Base-by-base conservation (phyloP, 2,329 filamentous ascomycete genomes). In the Ceratocystis eucalypticola region DNA sequence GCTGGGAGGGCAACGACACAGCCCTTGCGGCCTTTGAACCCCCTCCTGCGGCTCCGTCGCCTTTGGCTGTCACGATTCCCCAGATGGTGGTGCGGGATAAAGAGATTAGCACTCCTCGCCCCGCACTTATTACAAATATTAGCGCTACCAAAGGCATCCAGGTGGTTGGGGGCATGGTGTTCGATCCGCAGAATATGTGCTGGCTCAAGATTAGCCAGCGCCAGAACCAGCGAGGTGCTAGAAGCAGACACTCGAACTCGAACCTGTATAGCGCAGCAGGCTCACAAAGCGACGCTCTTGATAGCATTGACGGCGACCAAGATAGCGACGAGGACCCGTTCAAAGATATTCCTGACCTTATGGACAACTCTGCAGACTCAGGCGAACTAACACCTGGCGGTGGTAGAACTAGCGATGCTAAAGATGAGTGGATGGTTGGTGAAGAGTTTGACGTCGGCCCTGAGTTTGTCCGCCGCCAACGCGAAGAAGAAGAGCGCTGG, bases 401-500 rank as follows among this genome's bases (percentile, higher is more conserved):
- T 28, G 61, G 67, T 20, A 50, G 67, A 10, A n/a, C 61, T 5
- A 85, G 82, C 71, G 84, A 87, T 65, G 75, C 85, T 69, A 84
- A 85, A 67, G 88, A 91, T 71, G 88, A 92, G 72, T 93, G 89
- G 82, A 84, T 90, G 62, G 89, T 96, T 12, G 91, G 91, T 64
- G 94, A 99, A 76, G 94, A 99, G 74, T 99, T 99, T 72, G 94
- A 99, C 73, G 91, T 99, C 66, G 94, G 94, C 0, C 94, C 93
- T 2, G 91, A 95, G 74, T 99, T 97, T 73, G 87, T 97, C 69
- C 83, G 87, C 71, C 82, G 92, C 69, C 93, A 97, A 73, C 83
- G 89, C 68, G 91, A 93, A 72, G 94, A 99, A 76, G 94, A 99
- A 77, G 87, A 90, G 61, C 83, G 89, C 69, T 99, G 94, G 94